Base-by-base conservation (phyloP, 495 filamentous ascomycete genomes). In the Penicillium fimorum region DNA sequence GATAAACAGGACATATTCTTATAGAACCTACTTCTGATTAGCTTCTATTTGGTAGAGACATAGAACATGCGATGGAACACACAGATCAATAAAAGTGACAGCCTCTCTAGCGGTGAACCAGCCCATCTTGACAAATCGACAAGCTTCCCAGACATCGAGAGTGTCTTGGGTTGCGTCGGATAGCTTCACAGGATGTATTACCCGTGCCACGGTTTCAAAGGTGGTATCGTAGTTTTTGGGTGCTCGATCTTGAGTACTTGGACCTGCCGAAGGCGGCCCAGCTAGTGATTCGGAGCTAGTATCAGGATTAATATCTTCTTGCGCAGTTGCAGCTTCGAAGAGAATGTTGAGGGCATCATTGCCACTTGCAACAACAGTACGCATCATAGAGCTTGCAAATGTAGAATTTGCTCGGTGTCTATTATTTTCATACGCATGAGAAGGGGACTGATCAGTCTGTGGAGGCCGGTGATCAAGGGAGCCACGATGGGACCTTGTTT, bases 301-400 rank as follows among this genome's bases (percentile, higher is more conserved):
- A 20, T 67, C 67, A 44, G 53, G 20, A 44, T 52, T 56, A 15
- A 64, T 60, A 33, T 72, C 72, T 35, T 70, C 64, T 47, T 74
- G 72, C 7, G 65, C 71, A 25, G 75, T 74, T 8, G 79, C 79
- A 10, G 78, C 79, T 58, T 82, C 78, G 53, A 80, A 82, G 5
- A 82, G 65, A 42, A 82, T 77, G 53, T 81, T 80, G 11, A 82
- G 64, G 17, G 79, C 79, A 68, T 82, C 79, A 60, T 80, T 81
- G 13, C 78, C 78, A 52, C 74, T 77, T 6, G 76, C 72, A 15
- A 79, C 76, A 8, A 79, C 75, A 18, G 75, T 77, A 1, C 75
- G 72, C 76, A 79, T 77, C 70, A 79, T 75, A 5, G 76, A 76
- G 50, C 58, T 79, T 5, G 73, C 69, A 40, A 79, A 46, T 1